Evolutionary conservation across 2,329 filamentous ascomycete species (phyloP), one percentile per base, ranked within the genome.

Genomic region (Scedosporium apiospermum): DNA sequence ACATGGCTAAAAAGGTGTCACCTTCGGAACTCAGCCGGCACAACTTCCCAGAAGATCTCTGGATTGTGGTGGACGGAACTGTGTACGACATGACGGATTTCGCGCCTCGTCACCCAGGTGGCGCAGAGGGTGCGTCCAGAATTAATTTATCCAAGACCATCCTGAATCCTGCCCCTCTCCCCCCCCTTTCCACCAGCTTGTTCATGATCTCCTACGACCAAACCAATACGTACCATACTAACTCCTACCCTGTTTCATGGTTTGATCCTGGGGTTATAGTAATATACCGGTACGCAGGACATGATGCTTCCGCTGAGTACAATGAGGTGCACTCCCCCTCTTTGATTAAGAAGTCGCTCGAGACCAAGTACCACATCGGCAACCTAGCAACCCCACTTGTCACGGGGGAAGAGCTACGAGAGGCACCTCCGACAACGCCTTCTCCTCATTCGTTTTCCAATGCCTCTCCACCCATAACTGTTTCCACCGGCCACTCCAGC

Each of bases 1-100:
- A 12, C 6, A 38, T 38, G 34, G 34, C 34, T 38, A 38, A 38
- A 38, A 38, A 4, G 34, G 34, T 38, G 34, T 38, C 34, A 14
- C 10, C 34, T 12, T 38, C 10, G 34, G 34, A 38, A 38, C 34
- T 38, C 2, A 38, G 34, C 34, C 34, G 34, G 34, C 82, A 85
- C 67, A 76, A 74, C 51, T 75, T 70, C 0, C 71, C 74, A 0
- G 72, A 77, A 14, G 78, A 85, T 67, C 77, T 82, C 67, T 90
- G 87, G 88, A 80, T 89, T 64, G 85, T 88, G 23, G 80, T 90
- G n/a, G 81, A 89, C 68, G 80, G 81, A 44, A 77, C 81, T 63
- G 85, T 89, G 49, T 89, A 86, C 76, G 85, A 90, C 71, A 74
- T 70, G 23, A 68, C 69, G 0, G 60, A 64, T 10, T 70, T 70